These are phyloP conservation scores for Jackrogersella minutella DNA, from an alignment of 495 filamentous ascomycete genomes.

Conservation along the genomic window DNA sequence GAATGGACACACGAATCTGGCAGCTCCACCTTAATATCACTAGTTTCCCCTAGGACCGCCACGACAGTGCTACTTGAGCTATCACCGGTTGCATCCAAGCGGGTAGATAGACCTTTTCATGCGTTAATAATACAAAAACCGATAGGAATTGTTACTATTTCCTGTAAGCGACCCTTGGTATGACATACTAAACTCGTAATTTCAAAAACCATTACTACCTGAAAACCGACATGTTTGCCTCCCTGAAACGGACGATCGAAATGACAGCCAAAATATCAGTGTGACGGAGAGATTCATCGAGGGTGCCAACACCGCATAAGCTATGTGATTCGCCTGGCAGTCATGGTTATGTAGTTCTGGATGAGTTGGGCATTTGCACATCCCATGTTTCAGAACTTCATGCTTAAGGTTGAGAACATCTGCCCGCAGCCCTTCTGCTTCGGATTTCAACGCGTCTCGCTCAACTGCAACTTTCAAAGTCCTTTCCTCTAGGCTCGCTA, in stretches of 20 bases:
- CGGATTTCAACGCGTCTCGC: slow-evolving; percentile 10
- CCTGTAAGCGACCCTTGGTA: no score
- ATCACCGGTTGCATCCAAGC: slow-evolving; percentile 21
- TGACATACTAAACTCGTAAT: no score
- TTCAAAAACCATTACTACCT: no score
- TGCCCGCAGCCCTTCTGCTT: background rate
- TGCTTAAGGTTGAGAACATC: slow-evolving; percentile 27
- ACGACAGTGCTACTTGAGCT: background rate
- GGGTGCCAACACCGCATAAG: background rate
- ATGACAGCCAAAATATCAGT: background rate
- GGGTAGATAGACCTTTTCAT: background rate
- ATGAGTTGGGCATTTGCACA: slow-evolving; percentile 20
- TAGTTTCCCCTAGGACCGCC: background rate
- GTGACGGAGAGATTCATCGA: background rate
- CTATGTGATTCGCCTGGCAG: slow-evolving; percentile 1
- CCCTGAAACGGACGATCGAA: background rate
- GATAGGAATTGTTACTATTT: no score
- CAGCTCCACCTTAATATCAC: slow-evolving; percentile 19
- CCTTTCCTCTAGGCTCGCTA: slow-evolving; percentile 6
- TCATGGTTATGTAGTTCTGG: slow-evolving; percentile 15
- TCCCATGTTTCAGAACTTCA: slow-evolving; percentile 24
- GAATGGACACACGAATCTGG: no score
- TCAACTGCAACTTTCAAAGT: background rate
- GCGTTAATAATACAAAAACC: background rate
- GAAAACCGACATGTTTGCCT: no score